Percentiles rank a stretch among this genome's conserved stretches.
Conservation (phyloP, 768 basidiomycete species). For the Mrakia gelida region DNA sequence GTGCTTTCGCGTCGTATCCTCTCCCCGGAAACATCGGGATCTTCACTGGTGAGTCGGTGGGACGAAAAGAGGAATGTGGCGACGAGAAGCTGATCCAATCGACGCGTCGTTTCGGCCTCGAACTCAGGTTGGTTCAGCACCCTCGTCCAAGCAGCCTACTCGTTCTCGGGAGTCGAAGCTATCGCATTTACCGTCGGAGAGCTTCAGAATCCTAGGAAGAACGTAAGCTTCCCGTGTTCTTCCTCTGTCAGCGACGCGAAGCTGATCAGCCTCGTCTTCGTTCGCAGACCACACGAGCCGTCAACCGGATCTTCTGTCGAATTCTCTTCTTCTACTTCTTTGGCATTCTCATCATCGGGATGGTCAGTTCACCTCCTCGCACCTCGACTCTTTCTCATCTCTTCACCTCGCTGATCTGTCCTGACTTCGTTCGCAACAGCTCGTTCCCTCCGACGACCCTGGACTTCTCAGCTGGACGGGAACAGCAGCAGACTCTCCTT, state of each 20-base stretch:
- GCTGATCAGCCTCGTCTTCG: too few relatives aligned
- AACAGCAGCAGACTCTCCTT: conserved; percentile 72
- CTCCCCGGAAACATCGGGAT: conserved; percentile 29
- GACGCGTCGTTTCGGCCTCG: background rate
- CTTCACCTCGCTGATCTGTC: background rate
- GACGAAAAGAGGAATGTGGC: too few relatives aligned
- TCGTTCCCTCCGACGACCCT: conserved; percentile 65
- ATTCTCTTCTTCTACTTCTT: conserved; percentile 74
- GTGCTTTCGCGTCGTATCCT: conserved; percentile 32
- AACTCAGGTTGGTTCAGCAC: conserved; percentile 45
- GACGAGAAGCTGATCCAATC: too few relatives aligned
- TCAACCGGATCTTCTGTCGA: conserved; percentile 72
- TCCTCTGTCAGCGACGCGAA: too few relatives aligned
- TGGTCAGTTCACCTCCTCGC: conserved; percentile 43
- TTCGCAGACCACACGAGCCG: conserved; percentile 59
- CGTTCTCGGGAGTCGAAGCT: conserved; percentile 71
- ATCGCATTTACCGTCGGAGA: conserved; percentile 69
- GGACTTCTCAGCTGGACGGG: conserved; percentile 53
- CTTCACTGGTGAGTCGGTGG: background rate
- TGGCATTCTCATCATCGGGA: conserved; percentile 52
- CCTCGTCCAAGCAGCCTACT: conserved; percentile 45
- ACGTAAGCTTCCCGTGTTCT: conserved; percentile 37
- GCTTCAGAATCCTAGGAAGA: conserved; percentile 69
- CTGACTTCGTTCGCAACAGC: too few relatives aligned
- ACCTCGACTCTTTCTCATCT: background rate